Percentiles rank a stretch among this genome's conserved stretches.
These are phyloP conservation scores for Acidomyces sp. DNA, from an alignment of 495 filamentous ascomycete species.

Conservation along the genomic window DNA sequence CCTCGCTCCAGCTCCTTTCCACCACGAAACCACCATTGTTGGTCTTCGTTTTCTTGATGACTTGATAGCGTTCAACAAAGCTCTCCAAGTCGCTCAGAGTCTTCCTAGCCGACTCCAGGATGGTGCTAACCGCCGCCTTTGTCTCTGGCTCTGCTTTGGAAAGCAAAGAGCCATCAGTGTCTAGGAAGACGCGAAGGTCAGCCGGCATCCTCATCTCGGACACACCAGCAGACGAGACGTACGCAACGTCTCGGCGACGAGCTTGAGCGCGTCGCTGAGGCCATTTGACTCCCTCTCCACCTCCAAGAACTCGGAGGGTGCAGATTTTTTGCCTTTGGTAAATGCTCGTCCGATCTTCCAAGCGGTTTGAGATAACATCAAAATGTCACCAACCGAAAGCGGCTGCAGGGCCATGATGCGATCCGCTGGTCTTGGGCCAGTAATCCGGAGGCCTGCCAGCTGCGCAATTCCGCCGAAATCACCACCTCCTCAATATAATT, in stretches of 20 bases:
- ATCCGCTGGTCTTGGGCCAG: too few relatives aligned
- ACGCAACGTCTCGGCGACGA: slow-evolving; percentile 29
- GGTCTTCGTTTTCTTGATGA: slow-evolving; percentile 25
- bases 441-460: too few relatives aligned
- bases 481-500: too few relatives aligned
- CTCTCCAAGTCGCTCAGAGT: slow-evolving; percentile 30
- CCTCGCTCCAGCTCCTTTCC: slow-evolving; percentile 28
- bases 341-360: slow-evolving; percentile 33
- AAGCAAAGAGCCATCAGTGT: slow-evolving; percentile 27
- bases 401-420: slow-evolving; percentile 11
- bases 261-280: slow-evolving; percentile 28
- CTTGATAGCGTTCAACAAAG: slow-evolving; percentile 30
- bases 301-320: slow-evolving; percentile 30
- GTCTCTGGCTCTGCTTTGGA: slow-evolving; percentile 23
- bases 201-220: too few relatives aligned
- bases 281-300: slow-evolving; percentile 30
- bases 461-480: too few relatives aligned
- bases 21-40: slow-evolving; percentile 23
- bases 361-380: slow-evolving; percentile 31
- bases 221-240: too few relatives aligned
- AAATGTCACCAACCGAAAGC: slow-evolving; percentile 31
- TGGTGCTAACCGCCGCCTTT: slow-evolving; percentile 23
- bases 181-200: too few relatives aligned
- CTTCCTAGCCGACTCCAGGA: slow-evolving; percentile 23
- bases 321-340: slow-evolving; percentile 28